phyloP scores from a whole-genome alignment of 139 green algal species.

The Penium margaritaceum region DNA sequence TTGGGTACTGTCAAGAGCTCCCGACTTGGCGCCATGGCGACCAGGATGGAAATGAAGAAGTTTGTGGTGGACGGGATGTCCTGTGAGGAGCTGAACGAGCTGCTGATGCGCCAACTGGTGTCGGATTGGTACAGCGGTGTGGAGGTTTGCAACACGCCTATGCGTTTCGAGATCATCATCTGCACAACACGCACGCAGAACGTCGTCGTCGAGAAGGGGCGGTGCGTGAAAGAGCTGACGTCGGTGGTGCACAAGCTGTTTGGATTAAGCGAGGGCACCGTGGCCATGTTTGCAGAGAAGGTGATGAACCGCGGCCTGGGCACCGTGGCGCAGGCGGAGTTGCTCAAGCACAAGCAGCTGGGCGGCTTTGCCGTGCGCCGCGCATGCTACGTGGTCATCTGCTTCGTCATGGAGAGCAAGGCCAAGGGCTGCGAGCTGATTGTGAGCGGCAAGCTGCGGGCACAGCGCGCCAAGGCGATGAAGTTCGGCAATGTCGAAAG shows the following conservation, averaged over 20 bases:
- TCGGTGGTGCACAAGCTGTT: conserved; percentile 95
- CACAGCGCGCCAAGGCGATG: conserved; percentile 94
- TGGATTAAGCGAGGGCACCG: conserved; percentile 78
- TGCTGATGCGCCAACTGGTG: conserved; percentile 82
- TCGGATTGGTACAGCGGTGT: conserved; percentile 92
- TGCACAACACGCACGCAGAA: conserved; percentile 89
- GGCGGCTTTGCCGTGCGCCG: conserved; percentile 87
- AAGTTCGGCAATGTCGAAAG: conserved; percentile 96
- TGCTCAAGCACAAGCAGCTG: conserved; percentile 94
- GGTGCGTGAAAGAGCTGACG: conserved; percentile 90
- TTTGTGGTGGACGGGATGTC: conserved; percentile 95
- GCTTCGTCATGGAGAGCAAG: conserved; percentile 95
- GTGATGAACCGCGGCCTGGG: conserved; percentile 89
- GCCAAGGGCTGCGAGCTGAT: conserved; percentile 92
- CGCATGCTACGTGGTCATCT: conserved; percentile 94
- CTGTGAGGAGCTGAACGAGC: conserved; percentile 96
- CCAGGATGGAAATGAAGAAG: no score
- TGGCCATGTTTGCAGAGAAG: conserved; percentile 96
- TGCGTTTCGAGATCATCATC: conserved; percentile 97
- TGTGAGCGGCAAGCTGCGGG: conserved; percentile 93
- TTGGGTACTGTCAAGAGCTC: no score
- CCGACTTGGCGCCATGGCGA: no score
- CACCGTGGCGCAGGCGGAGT: conserved; percentile 89
- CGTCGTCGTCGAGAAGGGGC: conserved; percentile 92
- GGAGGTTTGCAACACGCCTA: conserved; percentile 86